These are phyloP conservation scores for Dipodascus geniculatus DNA, from an alignment of 805 yeast species.

Conservation along the genomic window DNA sequence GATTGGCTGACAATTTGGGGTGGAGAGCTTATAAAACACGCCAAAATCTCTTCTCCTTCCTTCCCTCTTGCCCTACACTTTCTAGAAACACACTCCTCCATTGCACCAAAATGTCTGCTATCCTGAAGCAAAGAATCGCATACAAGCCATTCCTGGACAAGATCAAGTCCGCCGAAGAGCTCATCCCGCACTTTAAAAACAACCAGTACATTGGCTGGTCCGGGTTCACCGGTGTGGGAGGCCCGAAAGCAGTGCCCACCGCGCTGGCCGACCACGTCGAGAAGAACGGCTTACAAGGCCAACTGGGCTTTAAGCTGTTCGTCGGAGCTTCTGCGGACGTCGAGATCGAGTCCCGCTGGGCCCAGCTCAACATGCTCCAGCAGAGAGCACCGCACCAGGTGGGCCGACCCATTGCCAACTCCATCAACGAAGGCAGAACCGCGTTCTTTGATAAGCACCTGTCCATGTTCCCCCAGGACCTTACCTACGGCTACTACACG, in stretches of 20 bases:
- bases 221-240: slow-evolving; percentile 98
- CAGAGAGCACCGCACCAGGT: slow-evolving; percentile 97
- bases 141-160: slow-evolving; percentile 78
- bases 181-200: slow-evolving; percentile 72
- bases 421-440: slow-evolving; percentile 82
- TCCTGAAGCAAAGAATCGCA: slow-evolving; percentile 80
- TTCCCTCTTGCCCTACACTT: background rate
- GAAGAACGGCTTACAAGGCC: slow-evolving; percentile 73
- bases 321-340: slow-evolving; percentile 98
- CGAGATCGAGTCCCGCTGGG: slow-evolving; percentile 88
- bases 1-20: too few relatives aligned
- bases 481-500: slow-evolving; percentile 83
- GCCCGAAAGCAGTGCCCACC: slow-evolving; percentile 87
- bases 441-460: slow-evolving; percentile 90
- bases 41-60: background rate
- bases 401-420: slow-evolving; percentile 85
- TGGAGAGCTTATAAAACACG: too few relatives aligned
- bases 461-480: slow-evolving; percentile 96
- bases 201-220: slow-evolving; percentile 97
- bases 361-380: slow-evolving; percentile 71
- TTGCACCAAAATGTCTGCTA: slow-evolving; percentile 43
- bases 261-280: slow-evolving; percentile 87
- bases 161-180: slow-evolving; percentile 68
- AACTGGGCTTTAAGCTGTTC: slow-evolving; percentile 78
- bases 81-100: too few relatives aligned